Percentiles rank a stretch among this genome's conserved stretches.
Conservation (phyloP, 2,329 filamentous ascomycete species). For the Metarhizium robertsii region DNA sequence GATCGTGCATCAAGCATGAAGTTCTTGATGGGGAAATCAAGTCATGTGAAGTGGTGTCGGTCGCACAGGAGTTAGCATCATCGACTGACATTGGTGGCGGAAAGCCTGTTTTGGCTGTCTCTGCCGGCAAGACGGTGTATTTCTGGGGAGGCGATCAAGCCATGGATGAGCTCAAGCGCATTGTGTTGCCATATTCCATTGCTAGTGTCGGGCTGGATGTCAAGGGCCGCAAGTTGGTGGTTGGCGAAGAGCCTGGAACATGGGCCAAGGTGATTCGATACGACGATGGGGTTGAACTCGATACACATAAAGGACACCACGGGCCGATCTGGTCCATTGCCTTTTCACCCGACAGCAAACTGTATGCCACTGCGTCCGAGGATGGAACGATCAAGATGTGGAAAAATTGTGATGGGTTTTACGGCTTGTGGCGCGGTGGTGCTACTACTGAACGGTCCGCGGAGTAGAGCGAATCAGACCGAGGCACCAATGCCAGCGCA, state of each 20-base stretch:
- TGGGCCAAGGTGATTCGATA: constrained; percentile 95
- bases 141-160: constrained; percentile 76
- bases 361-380: constrained; percentile 94
- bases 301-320: constrained; percentile 93
- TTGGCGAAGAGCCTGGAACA: constrained; percentile 83
- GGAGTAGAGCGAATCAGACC: constrained; percentile 25
- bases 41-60: constrained; percentile 78
- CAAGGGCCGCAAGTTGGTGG: constrained; percentile 72
- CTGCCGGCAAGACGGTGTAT: constrained; percentile 88
- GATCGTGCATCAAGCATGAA: constrained; percentile 66
- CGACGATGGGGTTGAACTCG: constrained; percentile 73
- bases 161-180: constrained; percentile 65
- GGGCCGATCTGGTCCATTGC: constrained; percentile 94
- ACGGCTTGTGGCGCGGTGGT: constrained; percentile 54
- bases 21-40: constrained; percentile 77
- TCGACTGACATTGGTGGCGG: constrained; percentile 57
- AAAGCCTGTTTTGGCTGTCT: constrained; percentile 69
- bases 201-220: constrained; percentile 85
- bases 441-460: constrained; percentile 20
- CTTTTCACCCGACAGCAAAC: constrained; percentile 89
- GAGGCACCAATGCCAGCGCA: constrained; percentile 6
- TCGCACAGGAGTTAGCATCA: constrained; percentile 50
- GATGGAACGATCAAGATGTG: constrained; percentile 95
- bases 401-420: constrained; percentile 60
- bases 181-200: constrained; percentile 73